Base-by-base conservation (phyloP, 805 yeast species). In the Zygotorulaspora chibaensis region DNA sequence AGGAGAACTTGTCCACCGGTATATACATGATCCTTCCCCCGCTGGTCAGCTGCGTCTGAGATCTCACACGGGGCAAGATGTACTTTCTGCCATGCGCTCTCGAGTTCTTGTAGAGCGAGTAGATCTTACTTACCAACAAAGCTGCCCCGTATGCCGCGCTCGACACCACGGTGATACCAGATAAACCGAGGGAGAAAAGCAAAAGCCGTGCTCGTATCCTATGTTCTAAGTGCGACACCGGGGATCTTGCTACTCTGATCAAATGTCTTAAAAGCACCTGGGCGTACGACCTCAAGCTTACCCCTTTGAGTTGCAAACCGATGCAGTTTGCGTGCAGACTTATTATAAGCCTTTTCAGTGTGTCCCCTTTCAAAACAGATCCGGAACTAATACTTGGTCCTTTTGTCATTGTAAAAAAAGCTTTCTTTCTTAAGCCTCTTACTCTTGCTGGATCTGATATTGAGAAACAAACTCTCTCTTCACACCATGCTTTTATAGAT, bases 11-110 rank as follows among this genome's bases (percentile, higher is more conserved):
- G 33, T 54, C 56, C 41, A 60, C 64, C 18, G 58, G 57, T 8
- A 64, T 57, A 38, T 61, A 62, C 59, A 64, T 54, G 13, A 62
- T 59, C 42, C 68, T 53, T 12, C 64, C 65, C 15, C 68, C 68
- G 28, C 61, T 55, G 8, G 51, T 56, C 30, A 63, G 46, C 34
- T 51, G 53, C 35, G 54, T 47, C 42, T 62, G 66, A 1, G 67
- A 63, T 36, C 65, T 52, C 10, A 65, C 58, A 27, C 65, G 49
- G 30, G 59, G 51, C 42, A 63, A 39, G 1, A 42, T 17, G 4
- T 52, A 47, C 28, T 46, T 48, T 10, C 46, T 12, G 27, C 43
- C 29, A 28, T 40, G 20, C 29, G 33, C 25, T 40, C 48, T 46
- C 36, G 48, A 12, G 50, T 36, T 35, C 11, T 41, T 45, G 41